phyloP scores from a whole-genome alignment of 345 rosid genomes.

The Linum usitatissimum region DNA sequence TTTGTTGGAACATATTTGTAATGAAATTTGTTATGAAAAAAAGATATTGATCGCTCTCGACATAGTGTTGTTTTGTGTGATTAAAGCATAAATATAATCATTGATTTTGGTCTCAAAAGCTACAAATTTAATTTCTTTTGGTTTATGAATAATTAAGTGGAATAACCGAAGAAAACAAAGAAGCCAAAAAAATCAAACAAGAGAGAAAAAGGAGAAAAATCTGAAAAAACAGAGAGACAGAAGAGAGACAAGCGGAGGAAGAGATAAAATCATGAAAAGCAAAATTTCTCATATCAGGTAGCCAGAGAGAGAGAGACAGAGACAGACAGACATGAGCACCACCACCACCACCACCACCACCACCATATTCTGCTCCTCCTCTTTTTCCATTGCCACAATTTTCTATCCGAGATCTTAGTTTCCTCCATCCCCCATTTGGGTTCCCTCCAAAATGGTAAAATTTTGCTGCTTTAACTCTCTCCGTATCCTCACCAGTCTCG shows the following conservation, averaged over 20 bases:
- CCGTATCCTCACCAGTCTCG: slow-evolving; percentile 23
- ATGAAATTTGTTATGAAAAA: no score
- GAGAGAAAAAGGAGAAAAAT: slow-evolving; percentile 15
- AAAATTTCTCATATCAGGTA: slow-evolving; percentile 14
- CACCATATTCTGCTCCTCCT: slow-evolving; percentile 15
- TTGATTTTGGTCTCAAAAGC: slow-evolving; percentile 11
- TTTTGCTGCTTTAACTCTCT: slow-evolving; percentile 15
- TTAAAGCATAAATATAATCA: no score
- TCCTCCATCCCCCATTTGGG: slow-evolving; percentile 48
- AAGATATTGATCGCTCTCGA: no score
- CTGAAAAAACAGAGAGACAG: slow-evolving; percentile 23
- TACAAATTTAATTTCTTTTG: slow-evolving; percentile 46
- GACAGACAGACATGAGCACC: slow-evolving; percentile 38
- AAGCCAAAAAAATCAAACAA: not conserved
- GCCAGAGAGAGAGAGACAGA: slow-evolving; percentile 5
- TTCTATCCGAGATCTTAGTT: slow-evolving; percentile 67
- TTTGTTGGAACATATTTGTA: no score
- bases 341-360: no score
- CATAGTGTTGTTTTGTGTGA: no score
- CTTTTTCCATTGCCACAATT: slow-evolving; percentile 44
- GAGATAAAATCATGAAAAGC: no score
- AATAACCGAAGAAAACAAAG: slow-evolving; percentile 38
- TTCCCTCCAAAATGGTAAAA: slow-evolving; percentile 49
- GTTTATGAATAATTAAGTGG: slow-evolving; percentile 45
- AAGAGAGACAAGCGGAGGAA: slow-evolving; percentile 16